Evolutionary conservation across 2,329 filamentous ascomycete genomes (phyloP), one percentile per base, ranked within the genome.

Genomic region (Aureobasidium melanogenum): DNA sequence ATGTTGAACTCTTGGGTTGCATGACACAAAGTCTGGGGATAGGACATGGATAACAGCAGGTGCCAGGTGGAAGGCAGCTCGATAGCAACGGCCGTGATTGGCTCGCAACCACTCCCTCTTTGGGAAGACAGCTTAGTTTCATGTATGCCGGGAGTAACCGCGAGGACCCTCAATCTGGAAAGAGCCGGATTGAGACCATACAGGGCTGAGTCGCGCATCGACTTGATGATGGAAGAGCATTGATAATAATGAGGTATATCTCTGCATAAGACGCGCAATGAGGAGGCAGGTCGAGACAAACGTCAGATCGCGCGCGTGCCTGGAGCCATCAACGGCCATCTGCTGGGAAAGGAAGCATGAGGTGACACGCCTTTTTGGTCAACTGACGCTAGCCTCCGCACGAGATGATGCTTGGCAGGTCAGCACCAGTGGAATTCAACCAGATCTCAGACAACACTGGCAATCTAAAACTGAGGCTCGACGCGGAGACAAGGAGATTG

Each of bases 371-470:
- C 38, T 36, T 39, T 30, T 43, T 32, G 39, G 8, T 32, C 52
- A 54, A 54, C 54, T 46, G 56, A 50, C 56, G 56, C 43, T 59
- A 59, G 44, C 56, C 56, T 59, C 56, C 43, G 56, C 56, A 59
- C 32, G 43, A 59, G 36, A 22, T 24, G 39, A 44, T 32, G 41
- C 54, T 58, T 46, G 54, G 43, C 39, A 58, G 41, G 54, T 58
- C 54, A 58, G 56, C 55, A 58, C 24, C 26, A 43, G 26, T 9
- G n/a, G 17, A 58, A 36, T 26, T 36, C 17, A 19, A 54, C 50
- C 54, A 50, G 56, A 59, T 59, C 56, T 59, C 34, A 41, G 32
- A 59, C 36, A 47, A 10, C 24, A 30, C 24, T 36, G 43, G 19
- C 38, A 34, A 36, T 46, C 44, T 46, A 36, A 47, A 28, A 38